Evolutionary conservation across 2,329 filamentous ascomycete species (phyloP).

Genomic region (Exophiala sp.): DNA sequence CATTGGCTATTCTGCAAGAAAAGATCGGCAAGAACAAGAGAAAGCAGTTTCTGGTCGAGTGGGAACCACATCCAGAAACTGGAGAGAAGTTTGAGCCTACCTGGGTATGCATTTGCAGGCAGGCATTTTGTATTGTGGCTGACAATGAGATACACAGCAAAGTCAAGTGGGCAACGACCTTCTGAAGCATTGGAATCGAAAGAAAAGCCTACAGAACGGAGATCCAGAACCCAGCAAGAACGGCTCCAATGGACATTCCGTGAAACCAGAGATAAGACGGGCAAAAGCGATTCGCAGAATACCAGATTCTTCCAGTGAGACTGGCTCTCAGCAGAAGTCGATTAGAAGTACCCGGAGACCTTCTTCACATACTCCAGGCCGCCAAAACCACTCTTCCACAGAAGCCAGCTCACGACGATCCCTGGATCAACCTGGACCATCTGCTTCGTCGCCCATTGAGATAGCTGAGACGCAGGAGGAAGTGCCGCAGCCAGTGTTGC

Average conservation of each 20-base stretch:
- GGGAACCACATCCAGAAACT: constrained; percentile 22
- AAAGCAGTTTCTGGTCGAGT: constrained; percentile 24
- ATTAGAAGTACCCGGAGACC: neutral
- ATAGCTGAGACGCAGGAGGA: constrained; percentile 23
- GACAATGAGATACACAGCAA: too few species aligned
- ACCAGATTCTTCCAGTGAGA: constrained; percentile 17
- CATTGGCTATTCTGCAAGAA: constrained; percentile 34
- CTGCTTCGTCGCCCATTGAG: constrained; percentile 14
- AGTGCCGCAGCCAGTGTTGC: neutral
- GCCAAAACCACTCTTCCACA: neutral
- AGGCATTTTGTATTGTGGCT: too few species aligned
- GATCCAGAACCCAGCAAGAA: neutral
- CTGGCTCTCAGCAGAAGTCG: neutral
- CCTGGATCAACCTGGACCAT: neutral
- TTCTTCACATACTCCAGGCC: neutral
- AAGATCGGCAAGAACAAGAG: constrained; percentile 26
- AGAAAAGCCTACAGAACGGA: neutral
- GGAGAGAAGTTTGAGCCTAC: constrained; percentile 23
- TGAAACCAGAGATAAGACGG: constrained; percentile 5
- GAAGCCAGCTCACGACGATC: neutral
- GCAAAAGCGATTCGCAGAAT: constrained; percentile 1
- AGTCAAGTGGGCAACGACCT: constrained; percentile 2
- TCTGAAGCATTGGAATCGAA: constrained; percentile 2
- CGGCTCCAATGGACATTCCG: constrained; percentile 7
- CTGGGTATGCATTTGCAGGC: constrained; percentile 17